phyloP scores from a whole-genome alignment of 805 yeast species.

The Candida sithepensis region DNA sequence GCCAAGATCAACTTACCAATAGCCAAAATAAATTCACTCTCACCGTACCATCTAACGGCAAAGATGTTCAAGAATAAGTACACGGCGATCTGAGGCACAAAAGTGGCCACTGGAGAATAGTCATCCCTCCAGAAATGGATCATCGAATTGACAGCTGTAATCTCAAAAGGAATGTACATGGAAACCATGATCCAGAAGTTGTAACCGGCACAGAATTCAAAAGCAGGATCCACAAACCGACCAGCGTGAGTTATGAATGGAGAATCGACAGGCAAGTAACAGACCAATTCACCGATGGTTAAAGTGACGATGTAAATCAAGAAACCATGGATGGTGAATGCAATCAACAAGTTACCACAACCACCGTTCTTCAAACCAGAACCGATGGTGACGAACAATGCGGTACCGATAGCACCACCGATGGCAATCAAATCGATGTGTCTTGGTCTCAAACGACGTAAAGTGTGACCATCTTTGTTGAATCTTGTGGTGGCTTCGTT shows the following conservation, averaged over 20 bases:
- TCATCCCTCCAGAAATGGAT: conserved; percentile 50
- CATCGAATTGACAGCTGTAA: conserved; percentile 48
- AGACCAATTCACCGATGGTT: conserved; percentile 35
- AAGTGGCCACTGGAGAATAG: conserved; percentile 45
- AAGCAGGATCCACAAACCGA: conserved; percentile 35
- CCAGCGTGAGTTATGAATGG: conserved; percentile 37
- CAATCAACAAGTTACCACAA: conserved; percentile 32
- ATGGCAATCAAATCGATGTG: conserved; percentile 39
- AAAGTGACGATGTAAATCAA: conserved; percentile 32
- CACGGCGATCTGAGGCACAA: conserved; percentile 39
- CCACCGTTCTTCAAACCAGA: conserved; percentile 33
- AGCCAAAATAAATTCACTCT: conserved; percentile 44
- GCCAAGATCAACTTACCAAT: conserved; percentile 47
- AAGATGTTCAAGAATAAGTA: conserved; percentile 42
- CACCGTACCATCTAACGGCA: conserved; percentile 49
- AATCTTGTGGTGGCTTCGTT: neutral
- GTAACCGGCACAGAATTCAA: conserved; percentile 34
- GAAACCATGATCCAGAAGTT: conserved; percentile 41
- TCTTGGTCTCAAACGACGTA: conserved; percentile 33
- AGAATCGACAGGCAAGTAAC: conserved; percentile 35
- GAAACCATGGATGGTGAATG: conserved; percentile 31
- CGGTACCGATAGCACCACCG: conserved; percentile 39
- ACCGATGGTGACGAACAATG: conserved; percentile 36
- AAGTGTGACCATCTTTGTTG: conserved; percentile 11
- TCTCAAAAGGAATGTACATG: conserved; percentile 33